phyloP scores from a whole-genome alignment of 1,139 yeast genomes.

The Hemisphaericaspora xylofermentans region DNA sequence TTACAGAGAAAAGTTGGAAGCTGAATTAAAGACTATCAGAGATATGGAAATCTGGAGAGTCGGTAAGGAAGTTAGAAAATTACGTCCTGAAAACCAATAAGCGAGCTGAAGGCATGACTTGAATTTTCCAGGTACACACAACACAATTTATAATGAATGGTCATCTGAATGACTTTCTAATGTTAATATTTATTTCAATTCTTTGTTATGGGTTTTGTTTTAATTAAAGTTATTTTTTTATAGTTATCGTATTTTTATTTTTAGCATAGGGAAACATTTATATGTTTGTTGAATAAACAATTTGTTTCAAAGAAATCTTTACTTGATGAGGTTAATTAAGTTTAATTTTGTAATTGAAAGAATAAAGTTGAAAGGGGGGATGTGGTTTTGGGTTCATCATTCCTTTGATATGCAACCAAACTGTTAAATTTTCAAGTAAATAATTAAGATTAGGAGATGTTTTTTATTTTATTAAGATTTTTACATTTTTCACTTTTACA shows the following conservation, averaged over 20 bases:
- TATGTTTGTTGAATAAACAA: constrained; percentile 47
- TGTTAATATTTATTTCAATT: constrained; percentile 24
- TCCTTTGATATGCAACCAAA: too few species aligned
- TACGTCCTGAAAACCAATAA: constrained; percentile 97
- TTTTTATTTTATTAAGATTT: too few species aligned
- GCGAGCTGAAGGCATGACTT: too few species aligned
- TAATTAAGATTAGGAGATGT: too few species aligned
- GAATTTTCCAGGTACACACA: too few species aligned
- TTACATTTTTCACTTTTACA: too few species aligned
- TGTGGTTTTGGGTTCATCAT: too few species aligned
- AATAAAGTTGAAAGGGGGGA: too few species aligned
- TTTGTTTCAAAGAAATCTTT: constrained; percentile 6
- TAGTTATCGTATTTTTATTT: constrained; percentile 7
- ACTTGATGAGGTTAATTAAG: constrained; percentile 1
- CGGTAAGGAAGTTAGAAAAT: constrained; percentile 99
- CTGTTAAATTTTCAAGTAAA: too few species aligned
- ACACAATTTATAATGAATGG: too few species aligned
- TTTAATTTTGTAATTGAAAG: neutral
- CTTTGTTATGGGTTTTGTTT: constrained; percentile 17
- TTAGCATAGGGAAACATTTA: constrained; percentile 22
- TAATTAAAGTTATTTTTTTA: constrained; percentile 8
- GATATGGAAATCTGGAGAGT: constrained; percentile 99
- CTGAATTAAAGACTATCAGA: constrained; percentile 90
- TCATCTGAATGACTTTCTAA: constrained; percentile 33
- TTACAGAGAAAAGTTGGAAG: constrained; percentile 95